phyloP scores from a whole-genome alignment of 1,139 yeast species.

The Sugiyamaella novakii region DNA sequence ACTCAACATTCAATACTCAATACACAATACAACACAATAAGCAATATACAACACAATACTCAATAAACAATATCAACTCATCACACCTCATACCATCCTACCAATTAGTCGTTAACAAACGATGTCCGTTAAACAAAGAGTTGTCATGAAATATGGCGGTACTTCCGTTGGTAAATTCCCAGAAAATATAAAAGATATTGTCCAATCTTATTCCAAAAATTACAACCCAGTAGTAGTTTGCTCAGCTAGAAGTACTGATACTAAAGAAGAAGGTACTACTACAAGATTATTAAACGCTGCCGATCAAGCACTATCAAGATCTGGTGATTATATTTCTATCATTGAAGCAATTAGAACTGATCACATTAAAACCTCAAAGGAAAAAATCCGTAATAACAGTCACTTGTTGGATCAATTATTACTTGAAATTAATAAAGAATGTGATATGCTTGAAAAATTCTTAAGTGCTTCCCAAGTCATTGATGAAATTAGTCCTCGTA shows the following conservation, averaged over 20 bases:
- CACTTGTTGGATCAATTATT: constrained; percentile 54
- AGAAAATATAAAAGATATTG: constrained; percentile 76
- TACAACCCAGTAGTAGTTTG: constrained; percentile 93
- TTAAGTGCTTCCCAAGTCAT: constrained; percentile 85
- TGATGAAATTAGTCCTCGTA: constrained; percentile 88
- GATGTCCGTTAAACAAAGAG: constrained; percentile 53
- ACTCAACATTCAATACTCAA: no score
- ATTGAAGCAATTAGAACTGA: constrained; percentile 71
- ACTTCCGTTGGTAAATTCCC: constrained; percentile 98
- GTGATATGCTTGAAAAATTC: constrained; percentile 66
- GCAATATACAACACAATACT: no score
- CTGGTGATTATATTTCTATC: constrained; percentile 39
- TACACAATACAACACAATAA: no score
- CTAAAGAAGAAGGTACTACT: constrained; percentile 94
- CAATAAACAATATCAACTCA: no score
- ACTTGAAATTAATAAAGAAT: constrained; percentile 61
- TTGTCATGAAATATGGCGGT: constrained; percentile 95
- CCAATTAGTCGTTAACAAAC: no score
- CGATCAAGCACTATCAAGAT: constrained; percentile 63
- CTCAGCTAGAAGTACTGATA: constrained; percentile 88
- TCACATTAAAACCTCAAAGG: constrained; percentile 73
- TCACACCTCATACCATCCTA: no score
- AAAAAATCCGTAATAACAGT: constrained; percentile 48
- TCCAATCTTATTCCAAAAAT: constrained; percentile 59
- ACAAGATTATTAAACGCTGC: constrained; percentile 75